phyloP scores from a whole-genome alignment of 31 red algal genomes.

The Endocladia muricata region DNA sequence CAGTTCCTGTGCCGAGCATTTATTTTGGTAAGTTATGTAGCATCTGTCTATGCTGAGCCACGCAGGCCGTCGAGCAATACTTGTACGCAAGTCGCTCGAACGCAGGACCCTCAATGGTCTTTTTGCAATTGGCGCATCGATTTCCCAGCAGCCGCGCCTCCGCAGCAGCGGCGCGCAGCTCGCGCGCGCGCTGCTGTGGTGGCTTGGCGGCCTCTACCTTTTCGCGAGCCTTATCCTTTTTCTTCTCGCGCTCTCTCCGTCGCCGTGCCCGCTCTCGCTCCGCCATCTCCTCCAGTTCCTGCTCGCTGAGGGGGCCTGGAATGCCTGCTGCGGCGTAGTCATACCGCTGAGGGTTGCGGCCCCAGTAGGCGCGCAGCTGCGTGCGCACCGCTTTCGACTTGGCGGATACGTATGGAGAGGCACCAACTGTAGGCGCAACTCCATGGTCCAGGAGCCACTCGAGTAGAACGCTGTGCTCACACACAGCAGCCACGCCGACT shows the following conservation, averaged over 20 bases:
- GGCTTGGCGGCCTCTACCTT: slow-evolving; percentile 13
- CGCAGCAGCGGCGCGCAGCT: slow-evolving; percentile 43
- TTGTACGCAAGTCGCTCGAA: slow-evolving; percentile 10
- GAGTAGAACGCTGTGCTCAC: neutral
- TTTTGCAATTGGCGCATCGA: slow-evolving; percentile 4
- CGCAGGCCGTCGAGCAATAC: slow-evolving; percentile 23
- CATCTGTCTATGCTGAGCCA: neutral
- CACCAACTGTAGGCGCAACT: slow-evolving; percentile 7
- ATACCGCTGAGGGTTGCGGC: neutral
- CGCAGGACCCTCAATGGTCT: neutral
- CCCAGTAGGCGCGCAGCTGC: slow-evolving; percentile 23
- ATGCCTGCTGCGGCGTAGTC: slow-evolving; percentile 38
- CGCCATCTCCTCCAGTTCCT: slow-evolving; percentile 26
- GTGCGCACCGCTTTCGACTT: slow-evolving; percentile 35
- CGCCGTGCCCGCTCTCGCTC: slow-evolving; percentile 24
- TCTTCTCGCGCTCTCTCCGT: slow-evolving; percentile 19
- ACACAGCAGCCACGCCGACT: slow-evolving; percentile 23
- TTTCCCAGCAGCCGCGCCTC: slow-evolving; percentile 16
- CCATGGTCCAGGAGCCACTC: slow-evolving; percentile 35
- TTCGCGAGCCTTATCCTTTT: slow-evolving; percentile 19
- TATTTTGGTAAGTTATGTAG: no score
- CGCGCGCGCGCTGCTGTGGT: slow-evolving; percentile 21
- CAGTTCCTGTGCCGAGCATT: no score
- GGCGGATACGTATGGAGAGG: slow-evolving; percentile 12
- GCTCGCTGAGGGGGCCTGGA: slow-evolving; percentile 16